Conservation (phyloP, 75 land plant genomes). For the Sequoiadendron giganteum region DNA sequence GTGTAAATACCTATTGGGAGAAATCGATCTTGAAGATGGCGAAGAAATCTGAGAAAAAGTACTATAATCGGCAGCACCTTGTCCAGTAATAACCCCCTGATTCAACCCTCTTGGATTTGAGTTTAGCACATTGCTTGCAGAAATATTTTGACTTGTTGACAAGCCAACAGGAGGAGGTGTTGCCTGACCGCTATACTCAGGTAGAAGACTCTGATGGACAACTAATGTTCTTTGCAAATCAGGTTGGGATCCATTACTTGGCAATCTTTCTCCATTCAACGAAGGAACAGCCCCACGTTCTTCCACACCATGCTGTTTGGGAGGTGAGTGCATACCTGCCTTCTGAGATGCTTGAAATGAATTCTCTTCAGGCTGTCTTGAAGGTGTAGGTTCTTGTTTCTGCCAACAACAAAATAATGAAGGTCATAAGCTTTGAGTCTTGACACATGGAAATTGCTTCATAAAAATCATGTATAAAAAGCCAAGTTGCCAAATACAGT, state of each 20-base stretch:
- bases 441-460: not conserved
- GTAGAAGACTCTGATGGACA: constrained; percentile 7
- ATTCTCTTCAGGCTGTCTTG: constrained; percentile 10
- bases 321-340: not conserved
- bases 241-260: constrained; percentile 5
- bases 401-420: constrained; percentile 1
- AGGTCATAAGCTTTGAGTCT: not conserved
- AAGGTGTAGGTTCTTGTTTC: constrained; percentile 9
- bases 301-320: not conserved
- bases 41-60: constrained; percentile 43
- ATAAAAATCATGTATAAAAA: not conserved
- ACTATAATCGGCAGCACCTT: constrained; percentile 23
- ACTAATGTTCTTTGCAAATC: constrained; percentile 16
- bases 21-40: constrained; percentile 41
- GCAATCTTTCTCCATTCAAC: constrained; percentile 8
- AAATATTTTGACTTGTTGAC: constrained; percentile 12
- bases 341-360: constrained; percentile 8
- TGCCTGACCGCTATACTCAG: constrained; percentile 6
- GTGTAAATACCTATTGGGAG: constrained; percentile 42
- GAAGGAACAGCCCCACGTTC: not conserved
- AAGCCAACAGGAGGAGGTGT: not conserved
- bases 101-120: constrained; percentile 15
- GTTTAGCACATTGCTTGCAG: constrained; percentile 19
- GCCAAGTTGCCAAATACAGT: no score
- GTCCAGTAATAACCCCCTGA: constrained; percentile 14